Evolutionary conservation across 768 basidiomycete genomes (phyloP).

Genomic region (Suillus lakei): DNA sequence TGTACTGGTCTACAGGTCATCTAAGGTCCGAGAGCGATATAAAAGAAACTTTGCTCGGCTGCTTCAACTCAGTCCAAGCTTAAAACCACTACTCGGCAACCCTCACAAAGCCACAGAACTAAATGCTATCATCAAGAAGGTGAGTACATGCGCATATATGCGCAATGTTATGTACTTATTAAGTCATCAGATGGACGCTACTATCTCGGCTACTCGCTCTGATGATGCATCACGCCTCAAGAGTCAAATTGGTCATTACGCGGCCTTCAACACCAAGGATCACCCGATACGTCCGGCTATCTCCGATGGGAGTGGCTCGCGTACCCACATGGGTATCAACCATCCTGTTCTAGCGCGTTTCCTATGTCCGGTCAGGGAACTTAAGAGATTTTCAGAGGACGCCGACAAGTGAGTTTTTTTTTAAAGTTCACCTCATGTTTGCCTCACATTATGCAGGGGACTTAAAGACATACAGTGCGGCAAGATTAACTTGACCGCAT

Average conservation of each 20-base stretch:
- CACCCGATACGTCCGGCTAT: conserved; percentile 2
- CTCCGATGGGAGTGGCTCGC: not conserved
- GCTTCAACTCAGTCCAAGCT: not conserved
- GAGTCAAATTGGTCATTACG: not conserved
- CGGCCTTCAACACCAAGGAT: not conserved
- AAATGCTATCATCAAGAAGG: not conserved
- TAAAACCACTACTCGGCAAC: not conserved
- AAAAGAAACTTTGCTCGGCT: not conserved
- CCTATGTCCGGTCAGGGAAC: not conserved
- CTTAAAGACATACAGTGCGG: not conserved
- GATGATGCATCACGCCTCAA: not conserved
- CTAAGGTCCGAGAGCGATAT: not conserved
- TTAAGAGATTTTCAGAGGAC: too few relatives aligned
- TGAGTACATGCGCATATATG: conserved; percentile 4
- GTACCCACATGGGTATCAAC: conserved; percentile 8
- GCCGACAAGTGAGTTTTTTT: not conserved
- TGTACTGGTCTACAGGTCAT: not conserved
- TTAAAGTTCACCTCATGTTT: not conserved
- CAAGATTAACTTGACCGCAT: conserved; percentile 6
- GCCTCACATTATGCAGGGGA: not conserved
- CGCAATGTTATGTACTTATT: not conserved
- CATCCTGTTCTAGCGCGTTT: conserved; percentile 1
- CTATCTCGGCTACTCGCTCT: conserved; percentile 1
- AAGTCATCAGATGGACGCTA: not conserved
- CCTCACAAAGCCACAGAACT: not conserved